These are phyloP conservation scores for Alternaria burnsii DNA, from an alignment of 2,329 filamentous ascomycete species.

Conservation along the genomic window DNA sequence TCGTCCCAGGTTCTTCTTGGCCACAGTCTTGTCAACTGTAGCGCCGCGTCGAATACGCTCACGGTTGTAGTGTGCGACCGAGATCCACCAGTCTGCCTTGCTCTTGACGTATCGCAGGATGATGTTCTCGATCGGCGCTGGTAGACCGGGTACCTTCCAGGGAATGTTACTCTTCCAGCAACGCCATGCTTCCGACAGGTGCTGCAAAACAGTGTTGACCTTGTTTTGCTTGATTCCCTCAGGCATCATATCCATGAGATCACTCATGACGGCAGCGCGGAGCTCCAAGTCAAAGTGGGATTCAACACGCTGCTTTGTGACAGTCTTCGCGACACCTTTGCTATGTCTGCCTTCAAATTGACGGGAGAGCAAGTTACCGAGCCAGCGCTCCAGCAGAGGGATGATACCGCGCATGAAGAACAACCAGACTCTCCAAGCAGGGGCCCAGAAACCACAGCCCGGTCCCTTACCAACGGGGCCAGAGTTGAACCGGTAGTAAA, in stretches of 20 bases:
- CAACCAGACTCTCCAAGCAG: slow-evolving; percentile 97
- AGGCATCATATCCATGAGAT: slow-evolving; percentile 99
- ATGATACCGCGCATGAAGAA: slow-evolving; percentile 99
- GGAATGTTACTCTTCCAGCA: slow-evolving; percentile 99
- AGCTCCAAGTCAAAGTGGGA: slow-evolving; percentile 98
- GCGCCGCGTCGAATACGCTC: slow-evolving; percentile 96
- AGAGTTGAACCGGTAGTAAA: slow-evolving; percentile 98
- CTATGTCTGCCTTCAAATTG: slow-evolving; percentile 98
- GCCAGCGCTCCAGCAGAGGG: slow-evolving; percentile 93
- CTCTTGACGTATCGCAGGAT: slow-evolving; percentile 98
- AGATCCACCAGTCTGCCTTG: slow-evolving; percentile 99
- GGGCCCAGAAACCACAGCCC: slow-evolving; percentile 98
- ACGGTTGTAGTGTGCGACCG: slow-evolving; percentile 97
- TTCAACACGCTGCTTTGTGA: slow-evolving; percentile 98
- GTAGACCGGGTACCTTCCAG: slow-evolving; percentile 97
- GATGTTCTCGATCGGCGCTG: slow-evolving; percentile 97
- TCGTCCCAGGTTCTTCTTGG: slow-evolving; percentile 97
- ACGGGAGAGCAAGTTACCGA: slow-evolving; percentile 93
- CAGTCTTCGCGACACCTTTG: slow-evolving; percentile 98
- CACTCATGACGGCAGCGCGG: slow-evolving; percentile 97
- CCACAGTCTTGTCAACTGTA: slow-evolving; percentile 98
- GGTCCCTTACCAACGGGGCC: slow-evolving; percentile 96
- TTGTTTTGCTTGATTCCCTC: slow-evolving; percentile 99
- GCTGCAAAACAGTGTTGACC: slow-evolving; percentile 96
- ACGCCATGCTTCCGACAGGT: slow-evolving; percentile 97